Conservation (phyloP, 2,329 filamentous ascomycete genomes). For the Sporothrix schenckii region DNA sequence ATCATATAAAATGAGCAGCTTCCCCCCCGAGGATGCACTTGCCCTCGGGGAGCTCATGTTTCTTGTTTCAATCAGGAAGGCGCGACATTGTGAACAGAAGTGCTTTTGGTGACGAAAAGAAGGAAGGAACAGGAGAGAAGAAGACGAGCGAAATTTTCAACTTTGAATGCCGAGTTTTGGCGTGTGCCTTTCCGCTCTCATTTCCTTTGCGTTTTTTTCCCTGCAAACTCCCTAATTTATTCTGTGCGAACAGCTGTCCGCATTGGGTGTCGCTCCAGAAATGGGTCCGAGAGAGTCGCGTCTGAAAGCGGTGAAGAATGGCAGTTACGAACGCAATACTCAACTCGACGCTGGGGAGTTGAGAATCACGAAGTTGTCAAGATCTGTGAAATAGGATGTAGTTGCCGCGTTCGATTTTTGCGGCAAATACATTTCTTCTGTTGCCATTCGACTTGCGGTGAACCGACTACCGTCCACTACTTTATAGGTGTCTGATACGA, state of each 20-base stretch:
- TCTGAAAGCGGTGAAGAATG: not conserved
- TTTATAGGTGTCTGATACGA: too few species aligned
- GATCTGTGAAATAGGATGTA: too few species aligned
- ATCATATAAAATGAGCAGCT: not conserved
- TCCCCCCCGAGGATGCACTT: constrained; percentile 6
- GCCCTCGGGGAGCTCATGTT: not conserved
- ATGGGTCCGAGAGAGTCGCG: not conserved
- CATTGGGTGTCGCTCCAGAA: constrained; percentile 16
- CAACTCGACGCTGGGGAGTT: too few species aligned
- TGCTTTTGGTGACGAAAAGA: not conserved
- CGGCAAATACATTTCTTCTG: too few species aligned
- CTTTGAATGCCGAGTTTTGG: constrained; percentile 9
- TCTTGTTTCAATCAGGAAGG: constrained; percentile 11
- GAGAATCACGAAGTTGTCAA: too few species aligned
- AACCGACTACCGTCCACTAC: too few species aligned
- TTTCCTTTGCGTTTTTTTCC: not conserved
- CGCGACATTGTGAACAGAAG: not conserved
- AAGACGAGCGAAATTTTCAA: not conserved
- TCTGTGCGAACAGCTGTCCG: constrained; percentile 10
- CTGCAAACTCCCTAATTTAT: not conserved
- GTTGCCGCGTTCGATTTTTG: too few species aligned
- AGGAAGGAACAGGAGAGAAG: not conserved
- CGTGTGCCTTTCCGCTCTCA: not conserved
- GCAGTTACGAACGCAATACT: not conserved
- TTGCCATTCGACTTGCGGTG: too few species aligned